Percentiles rank a stretch among this genome's conserved stretches.
Conservation (phyloP, 495 filamentous ascomycete species). For the Lepraria neglecta region DNA sequence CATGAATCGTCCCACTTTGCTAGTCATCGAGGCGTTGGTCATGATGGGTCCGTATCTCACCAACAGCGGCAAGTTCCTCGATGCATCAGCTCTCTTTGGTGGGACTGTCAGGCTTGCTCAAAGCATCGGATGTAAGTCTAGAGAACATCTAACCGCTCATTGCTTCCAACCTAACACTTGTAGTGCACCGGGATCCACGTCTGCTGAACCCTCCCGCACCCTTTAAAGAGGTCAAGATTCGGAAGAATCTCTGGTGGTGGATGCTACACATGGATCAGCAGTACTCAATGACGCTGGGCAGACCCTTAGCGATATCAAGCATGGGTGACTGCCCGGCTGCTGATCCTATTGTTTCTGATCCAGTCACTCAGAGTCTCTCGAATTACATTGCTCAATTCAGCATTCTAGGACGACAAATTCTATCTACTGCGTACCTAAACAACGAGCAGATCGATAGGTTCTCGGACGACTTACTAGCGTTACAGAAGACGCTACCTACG, state of each 20-base stretch:
- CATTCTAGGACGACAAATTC: conserved; percentile 41
- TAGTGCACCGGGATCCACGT: conserved; percentile 41
- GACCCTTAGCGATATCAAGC: conserved; percentile 43
- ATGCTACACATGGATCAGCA: conserved; percentile 47
- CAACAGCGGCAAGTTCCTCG: conserved; percentile 45
- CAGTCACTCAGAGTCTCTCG: conserved; percentile 35
- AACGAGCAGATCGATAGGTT: conserved; percentile 41
- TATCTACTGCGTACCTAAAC: conserved; percentile 37
- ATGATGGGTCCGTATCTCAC: conserved; percentile 45
- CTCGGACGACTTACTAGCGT: conserved; percentile 35
- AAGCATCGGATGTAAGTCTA: conserved; percentile 36
- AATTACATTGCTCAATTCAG: conserved; percentile 41
- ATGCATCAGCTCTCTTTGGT: conserved; percentile 43
- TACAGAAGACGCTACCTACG: conserved; percentile 40
- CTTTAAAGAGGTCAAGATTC: conserved; percentile 34
- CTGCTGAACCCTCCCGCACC: conserved; percentile 40
- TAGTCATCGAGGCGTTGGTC: conserved; percentile 40
- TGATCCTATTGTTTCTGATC: conserved; percentile 37
- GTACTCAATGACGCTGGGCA: conserved; percentile 43
- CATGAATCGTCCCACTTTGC: conserved; percentile 40
- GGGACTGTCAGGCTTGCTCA: conserved; percentile 43
- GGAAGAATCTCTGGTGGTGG: conserved; percentile 46
- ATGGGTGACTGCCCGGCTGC: conserved; percentile 42
- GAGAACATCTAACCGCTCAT: neutral
- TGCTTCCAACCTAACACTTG: neutral